Conservation (phyloP, 345 rosid genomes). For the Brassica rapa region DNA sequence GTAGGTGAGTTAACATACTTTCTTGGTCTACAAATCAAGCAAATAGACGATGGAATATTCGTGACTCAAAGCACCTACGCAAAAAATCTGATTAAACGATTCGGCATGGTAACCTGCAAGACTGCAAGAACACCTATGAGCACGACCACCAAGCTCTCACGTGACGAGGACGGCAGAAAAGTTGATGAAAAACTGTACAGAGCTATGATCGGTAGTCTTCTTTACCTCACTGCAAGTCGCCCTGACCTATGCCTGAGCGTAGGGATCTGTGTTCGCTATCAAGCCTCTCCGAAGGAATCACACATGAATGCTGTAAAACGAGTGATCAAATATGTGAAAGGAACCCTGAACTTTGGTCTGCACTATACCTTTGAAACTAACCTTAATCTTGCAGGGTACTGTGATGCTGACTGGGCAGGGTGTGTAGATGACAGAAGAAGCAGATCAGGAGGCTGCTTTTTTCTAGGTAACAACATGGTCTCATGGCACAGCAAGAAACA, state of each 20-base stretch:
- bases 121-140: not conserved
- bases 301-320: not conserved
- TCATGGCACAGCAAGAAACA: too few relatives aligned
- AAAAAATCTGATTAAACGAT: not conserved
- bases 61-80: not conserved
- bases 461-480: too few relatives aligned
- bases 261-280: not conserved
- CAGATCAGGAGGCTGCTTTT: too few relatives aligned
- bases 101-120: not conserved
- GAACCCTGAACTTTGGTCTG: too few relatives aligned
- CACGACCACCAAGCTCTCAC: not conserved
- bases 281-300: not conserved
- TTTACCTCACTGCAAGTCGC: not conserved
- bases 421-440: too few relatives aligned
- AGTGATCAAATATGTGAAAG: not conserved
- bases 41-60: not conserved
- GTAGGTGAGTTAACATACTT: not conserved
- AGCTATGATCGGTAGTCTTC: not conserved
- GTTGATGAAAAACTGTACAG: not conserved
- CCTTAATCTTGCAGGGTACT: not conserved
- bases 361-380: too few relatives aligned
- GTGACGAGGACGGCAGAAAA: not conserved
- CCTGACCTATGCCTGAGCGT: not conserved
- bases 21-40: not conserved
- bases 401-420: not conserved